phyloP scores from a whole-genome alignment of 2,329 filamentous ascomycete species.

The Hortaea sp. region DNA sequence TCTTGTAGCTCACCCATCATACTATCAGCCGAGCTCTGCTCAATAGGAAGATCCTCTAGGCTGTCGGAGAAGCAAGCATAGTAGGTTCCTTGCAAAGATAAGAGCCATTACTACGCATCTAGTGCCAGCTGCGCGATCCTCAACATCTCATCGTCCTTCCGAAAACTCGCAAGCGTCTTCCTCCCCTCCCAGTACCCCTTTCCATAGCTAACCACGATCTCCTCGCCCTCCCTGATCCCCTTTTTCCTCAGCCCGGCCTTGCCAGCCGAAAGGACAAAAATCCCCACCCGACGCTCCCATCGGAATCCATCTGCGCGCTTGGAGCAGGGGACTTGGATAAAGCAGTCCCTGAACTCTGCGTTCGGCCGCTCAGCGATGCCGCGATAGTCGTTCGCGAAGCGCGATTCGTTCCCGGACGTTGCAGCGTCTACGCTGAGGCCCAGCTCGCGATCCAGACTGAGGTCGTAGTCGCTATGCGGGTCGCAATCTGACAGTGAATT shows the following conservation, averaged over 20 bases:
- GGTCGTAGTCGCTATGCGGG: slow-evolving; percentile 39
- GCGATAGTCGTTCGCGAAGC: slow-evolving; percentile 46
- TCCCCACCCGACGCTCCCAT: slow-evolving; percentile 39
- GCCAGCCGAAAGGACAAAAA: slow-evolving; percentile 40
- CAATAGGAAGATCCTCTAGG: not conserved
- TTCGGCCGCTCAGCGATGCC: slow-evolving; percentile 34
- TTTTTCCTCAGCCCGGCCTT: slow-evolving; percentile 38
- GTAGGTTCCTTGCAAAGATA: no score
- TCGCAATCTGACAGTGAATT: slow-evolving; percentile 34
- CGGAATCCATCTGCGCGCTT: slow-evolving; percentile 27
- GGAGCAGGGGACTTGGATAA: slow-evolving; percentile 27
- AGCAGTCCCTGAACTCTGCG: slow-evolving; percentile 28
- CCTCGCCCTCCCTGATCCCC: slow-evolving; percentile 39
- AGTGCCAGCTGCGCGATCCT: slow-evolving; percentile 16
- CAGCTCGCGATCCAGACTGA: slow-evolving; percentile 40
- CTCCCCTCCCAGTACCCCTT: slow-evolving; percentile 29
- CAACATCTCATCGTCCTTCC: slow-evolving; percentile 19
- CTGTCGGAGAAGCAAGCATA: no score
- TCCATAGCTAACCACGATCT: slow-evolving; percentile 45
- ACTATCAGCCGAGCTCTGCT: not conserved
- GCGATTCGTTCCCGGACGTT: slow-evolving; percentile 40
- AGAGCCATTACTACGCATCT: slow-evolving; percentile 7
- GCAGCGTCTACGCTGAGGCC: slow-evolving; percentile 40
- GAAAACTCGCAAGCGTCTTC: slow-evolving; percentile 14
- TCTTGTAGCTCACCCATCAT: no score